phyloP scores from a whole-genome alignment of 2,329 filamentous ascomycete species.

The Monilinia polystroma region DNA sequence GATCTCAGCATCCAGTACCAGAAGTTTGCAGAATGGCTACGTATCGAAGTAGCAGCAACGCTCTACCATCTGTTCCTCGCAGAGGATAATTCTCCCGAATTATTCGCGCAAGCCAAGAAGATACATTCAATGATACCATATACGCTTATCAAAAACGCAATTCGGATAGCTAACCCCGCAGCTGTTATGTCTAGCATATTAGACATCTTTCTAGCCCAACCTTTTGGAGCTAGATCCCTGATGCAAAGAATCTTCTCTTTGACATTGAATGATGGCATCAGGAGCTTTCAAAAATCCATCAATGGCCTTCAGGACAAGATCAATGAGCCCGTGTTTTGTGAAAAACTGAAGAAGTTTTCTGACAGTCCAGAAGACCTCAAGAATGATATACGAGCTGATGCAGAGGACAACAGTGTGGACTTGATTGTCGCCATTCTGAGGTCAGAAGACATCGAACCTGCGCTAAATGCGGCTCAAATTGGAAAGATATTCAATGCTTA shows the following conservation, averaged over 20 bases:
- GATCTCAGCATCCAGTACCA: constrained; percentile 94
- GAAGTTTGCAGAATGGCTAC: constrained; percentile 97
- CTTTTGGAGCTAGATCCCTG: constrained; percentile 84
- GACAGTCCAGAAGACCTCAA: constrained; percentile 75
- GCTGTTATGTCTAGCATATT: constrained; percentile 95
- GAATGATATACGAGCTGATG: constrained; percentile 69
- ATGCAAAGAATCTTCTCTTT: constrained; percentile 93
- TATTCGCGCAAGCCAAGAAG: constrained; percentile 90
- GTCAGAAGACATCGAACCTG: constrained; percentile 71
- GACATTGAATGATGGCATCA: constrained; percentile 87
- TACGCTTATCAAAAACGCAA: constrained; percentile 90
- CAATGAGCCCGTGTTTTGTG: constrained; percentile 73
- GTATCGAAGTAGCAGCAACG: constrained; percentile 94
- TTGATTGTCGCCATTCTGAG: constrained; percentile 81
- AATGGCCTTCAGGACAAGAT: constrained; percentile 75
- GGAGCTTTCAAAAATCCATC: constrained; percentile 81
- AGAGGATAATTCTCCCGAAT: constrained; percentile 94
- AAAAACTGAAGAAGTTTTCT: constrained; percentile 79
- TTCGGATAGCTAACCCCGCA: constrained; percentile 92
- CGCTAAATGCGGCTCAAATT: constrained; percentile 72
- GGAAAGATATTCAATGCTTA: constrained; percentile 90
- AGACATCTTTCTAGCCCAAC: constrained; percentile 93
- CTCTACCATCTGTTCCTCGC: constrained; percentile 96
- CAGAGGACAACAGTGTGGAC: constrained; percentile 72
- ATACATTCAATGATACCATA: constrained; percentile 97